These are phyloP conservation scores for Mycena galericulata DNA, from an alignment of 768 basidiomycete species.

Conservation along the genomic window DNA sequence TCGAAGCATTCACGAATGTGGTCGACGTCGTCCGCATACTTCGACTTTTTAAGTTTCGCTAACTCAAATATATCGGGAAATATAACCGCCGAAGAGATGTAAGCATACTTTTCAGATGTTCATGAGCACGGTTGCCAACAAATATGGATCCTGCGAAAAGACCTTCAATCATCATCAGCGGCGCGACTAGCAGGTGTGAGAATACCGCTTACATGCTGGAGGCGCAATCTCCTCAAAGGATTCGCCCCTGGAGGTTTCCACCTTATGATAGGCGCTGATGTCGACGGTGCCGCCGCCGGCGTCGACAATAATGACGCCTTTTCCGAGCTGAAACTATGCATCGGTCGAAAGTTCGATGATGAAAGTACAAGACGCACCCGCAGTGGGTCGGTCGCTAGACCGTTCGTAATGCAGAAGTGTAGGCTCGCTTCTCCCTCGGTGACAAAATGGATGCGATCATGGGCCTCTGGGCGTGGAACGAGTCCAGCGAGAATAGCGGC, in stretches of 20 bases:
- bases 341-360: constrained; percentile 13
- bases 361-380: constrained; percentile 37
- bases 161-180: constrained; percentile 43
- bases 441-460: constrained; percentile 63
- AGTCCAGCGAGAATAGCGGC: constrained; percentile 67
- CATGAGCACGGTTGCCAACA: constrained; percentile 57
- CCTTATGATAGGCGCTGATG: constrained; percentile 64
- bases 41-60: constrained; percentile 57
- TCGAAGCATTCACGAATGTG: constrained; percentile 59
- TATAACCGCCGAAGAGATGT: neutral
- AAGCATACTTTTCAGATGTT: constrained; percentile 52
- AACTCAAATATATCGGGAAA: neutral
- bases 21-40: constrained; percentile 54
- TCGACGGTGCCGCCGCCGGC: constrained; percentile 75
- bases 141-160: constrained; percentile 64
- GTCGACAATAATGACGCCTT: constrained; percentile 67
- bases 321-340: constrained; percentile 25
- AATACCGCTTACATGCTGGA: constrained; percentile 51
- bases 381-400: constrained; percentile 53
- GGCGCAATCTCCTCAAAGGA: constrained; percentile 63
- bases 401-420: constrained; percentile 65
- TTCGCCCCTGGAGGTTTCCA: constrained; percentile 39
- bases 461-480: constrained; percentile 55
- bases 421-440: constrained; percentile 75
- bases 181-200: neutral